These are phyloP conservation scores for Mortierella sp. DNA, from an alignment of 371 early-diverging fungal genomes.

Conservation along the genomic window DNA sequence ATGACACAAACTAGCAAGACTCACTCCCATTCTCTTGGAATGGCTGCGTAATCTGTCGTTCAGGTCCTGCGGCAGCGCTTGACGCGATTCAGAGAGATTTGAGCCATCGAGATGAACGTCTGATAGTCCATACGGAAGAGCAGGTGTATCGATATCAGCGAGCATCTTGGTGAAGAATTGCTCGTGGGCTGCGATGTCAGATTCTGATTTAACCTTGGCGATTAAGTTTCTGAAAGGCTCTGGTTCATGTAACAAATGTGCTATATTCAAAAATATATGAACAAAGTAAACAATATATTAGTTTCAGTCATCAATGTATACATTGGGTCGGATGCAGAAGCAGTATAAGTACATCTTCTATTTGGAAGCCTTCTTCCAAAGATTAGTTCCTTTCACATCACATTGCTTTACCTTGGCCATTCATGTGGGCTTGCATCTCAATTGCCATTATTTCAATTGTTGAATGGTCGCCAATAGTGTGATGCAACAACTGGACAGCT, in stretches of 20 bases:
- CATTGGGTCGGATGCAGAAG: no score
- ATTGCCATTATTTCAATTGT: conserved; percentile 4
- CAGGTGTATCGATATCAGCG: background rate
- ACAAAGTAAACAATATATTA: no score
- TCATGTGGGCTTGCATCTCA: no score
- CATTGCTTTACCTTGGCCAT: no score
- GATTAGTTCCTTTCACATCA: no score
- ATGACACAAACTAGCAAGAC: conserved; percentile 27
- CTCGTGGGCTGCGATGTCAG: background rate
- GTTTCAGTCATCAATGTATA: background rate
- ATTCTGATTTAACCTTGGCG: no score
- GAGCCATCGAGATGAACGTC: background rate
- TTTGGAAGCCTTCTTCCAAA: no score
- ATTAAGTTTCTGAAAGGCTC: no score
- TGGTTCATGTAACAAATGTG: no score
- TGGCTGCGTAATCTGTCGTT: background rate
- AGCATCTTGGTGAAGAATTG: background rate
- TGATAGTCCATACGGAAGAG: background rate
- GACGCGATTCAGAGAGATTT: background rate
- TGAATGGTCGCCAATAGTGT: conserved; percentile 18
- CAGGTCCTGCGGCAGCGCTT: background rate
- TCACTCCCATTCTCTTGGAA: conserved; percentile 16
- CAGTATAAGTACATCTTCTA: no score
- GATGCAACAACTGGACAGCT: conserved; percentile 14
- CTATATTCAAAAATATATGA: background rate